Percentiles rank a stretch among this genome's conserved stretches.
Conservation (phyloP, 495 filamentous ascomycete genomes). For the Tuber aestivum region DNA sequence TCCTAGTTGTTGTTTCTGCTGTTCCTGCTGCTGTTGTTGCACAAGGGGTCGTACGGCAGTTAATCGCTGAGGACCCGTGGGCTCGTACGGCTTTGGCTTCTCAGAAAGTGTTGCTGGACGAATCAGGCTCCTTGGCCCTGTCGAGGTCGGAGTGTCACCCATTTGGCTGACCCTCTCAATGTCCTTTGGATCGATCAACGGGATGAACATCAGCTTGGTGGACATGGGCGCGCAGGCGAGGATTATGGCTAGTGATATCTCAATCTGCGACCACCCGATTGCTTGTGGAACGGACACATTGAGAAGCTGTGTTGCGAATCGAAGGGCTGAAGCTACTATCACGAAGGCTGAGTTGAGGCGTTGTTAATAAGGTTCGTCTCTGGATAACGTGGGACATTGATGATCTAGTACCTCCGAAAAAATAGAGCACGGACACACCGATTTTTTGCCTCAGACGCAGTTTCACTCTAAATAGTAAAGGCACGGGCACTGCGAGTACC, state of each 20-base stretch:
- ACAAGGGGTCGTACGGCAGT: not conserved
- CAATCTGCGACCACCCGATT: slow-evolving; percentile 41
- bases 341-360: slow-evolving; percentile 28
- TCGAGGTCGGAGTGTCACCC: slow-evolving; percentile 10
- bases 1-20: not conserved
- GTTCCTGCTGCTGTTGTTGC: not conserved
- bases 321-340: slow-evolving; percentile 39
- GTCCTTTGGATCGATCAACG: slow-evolving; percentile 22
- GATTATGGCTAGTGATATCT: slow-evolving; percentile 37
- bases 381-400: not conserved
- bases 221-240: slow-evolving; percentile 39
- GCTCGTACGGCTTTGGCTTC: not conserved
- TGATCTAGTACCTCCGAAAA: slow-evolving; percentile 34
- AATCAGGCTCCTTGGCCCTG: not conserved
- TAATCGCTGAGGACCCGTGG: not conserved
- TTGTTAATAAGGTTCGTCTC: not conserved
- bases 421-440: slow-evolving; percentile 36
- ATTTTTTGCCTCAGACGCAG: slow-evolving; percentile 32
- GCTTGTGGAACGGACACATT: slow-evolving; percentile 40
- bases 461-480: slow-evolving; percentile 37
- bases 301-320: slow-evolving; percentile 41
- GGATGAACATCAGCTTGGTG: slow-evolving; percentile 33
- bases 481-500: slow-evolving; percentile 39
- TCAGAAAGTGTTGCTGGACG: not conserved
- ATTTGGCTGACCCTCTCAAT: slow-evolving; percentile 14